Evolutionary conservation across 768 basidiomycete genomes (phyloP).

Genomic region (Termitomyces heimii): DNA sequence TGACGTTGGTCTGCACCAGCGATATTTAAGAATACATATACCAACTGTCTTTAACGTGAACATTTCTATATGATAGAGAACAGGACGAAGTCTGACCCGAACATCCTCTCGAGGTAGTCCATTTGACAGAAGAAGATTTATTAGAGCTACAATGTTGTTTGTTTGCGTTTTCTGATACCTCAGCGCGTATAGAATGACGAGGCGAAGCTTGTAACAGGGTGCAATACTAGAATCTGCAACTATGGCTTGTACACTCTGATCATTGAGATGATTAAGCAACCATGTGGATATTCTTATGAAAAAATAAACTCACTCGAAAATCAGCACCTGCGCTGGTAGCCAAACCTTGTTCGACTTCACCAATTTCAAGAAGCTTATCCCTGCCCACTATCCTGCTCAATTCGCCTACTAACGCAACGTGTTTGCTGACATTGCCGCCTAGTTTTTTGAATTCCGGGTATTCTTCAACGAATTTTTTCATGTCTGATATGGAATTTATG

Average conservation of each 20-base stretch:
- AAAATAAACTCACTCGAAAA: conserved; percentile 52
- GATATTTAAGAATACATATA: conserved; percentile 88
- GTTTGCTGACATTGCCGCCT: conserved; percentile 98
- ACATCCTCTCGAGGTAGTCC: conserved; percentile 76
- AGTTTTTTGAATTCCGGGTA: conserved; percentile 97
- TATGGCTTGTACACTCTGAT: conserved; percentile 76
- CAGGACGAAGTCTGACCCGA: conserved; percentile 35
- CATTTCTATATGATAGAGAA: not conserved
- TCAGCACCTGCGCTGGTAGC: conserved; percentile 91
- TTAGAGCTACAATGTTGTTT: conserved; percentile 73
- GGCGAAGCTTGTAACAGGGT: conserved; percentile 76
- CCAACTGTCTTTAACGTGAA: conserved; percentile 49
- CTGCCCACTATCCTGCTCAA: conserved; percentile 84
- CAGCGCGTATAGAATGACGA: conserved; percentile 89
- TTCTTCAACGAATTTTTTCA: conserved; percentile 97
- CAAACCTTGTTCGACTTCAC: conserved; percentile 94
- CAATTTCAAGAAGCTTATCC: conserved; percentile 82
- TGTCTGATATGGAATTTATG: conserved; percentile 92
- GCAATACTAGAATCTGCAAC: conserved; percentile 64
- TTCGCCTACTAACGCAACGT: conserved; percentile 95
- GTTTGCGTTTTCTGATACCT: conserved; percentile 90
- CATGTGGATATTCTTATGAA: not conserved
- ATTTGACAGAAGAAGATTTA: conserved; percentile 69
- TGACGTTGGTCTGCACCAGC: conserved; percentile 95
- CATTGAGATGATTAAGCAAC: not conserved